Percentiles rank a stretch among this genome's conserved stretches.
Evolutionary conservation across 768 basidiomycete genomes (phyloP).

Genomic region (Nidula microcarpa): DNA sequence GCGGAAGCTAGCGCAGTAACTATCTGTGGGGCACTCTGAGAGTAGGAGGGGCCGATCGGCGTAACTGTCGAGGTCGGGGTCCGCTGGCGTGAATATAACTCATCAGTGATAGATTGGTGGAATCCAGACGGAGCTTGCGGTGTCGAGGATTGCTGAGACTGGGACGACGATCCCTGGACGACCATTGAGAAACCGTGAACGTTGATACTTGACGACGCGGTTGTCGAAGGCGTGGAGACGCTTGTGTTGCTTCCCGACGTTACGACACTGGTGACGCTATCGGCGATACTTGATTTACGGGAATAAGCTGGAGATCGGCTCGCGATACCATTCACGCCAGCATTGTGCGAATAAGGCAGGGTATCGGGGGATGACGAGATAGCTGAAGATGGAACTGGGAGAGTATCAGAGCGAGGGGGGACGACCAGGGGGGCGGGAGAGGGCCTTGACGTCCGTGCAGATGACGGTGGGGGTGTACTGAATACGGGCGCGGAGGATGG

Average conservation of each 20-base stretch:
- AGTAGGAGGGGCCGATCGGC: not conserved
- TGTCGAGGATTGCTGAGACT: not conserved
- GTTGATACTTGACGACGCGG: slow-evolving; percentile 5
- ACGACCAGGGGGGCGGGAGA: slow-evolving; percentile 36
- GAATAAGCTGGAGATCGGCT: slow-evolving; percentile 16
- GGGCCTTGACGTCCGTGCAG: slow-evolving; percentile 23
- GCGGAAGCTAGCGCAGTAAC: slow-evolving; percentile 13
- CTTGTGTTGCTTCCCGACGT: slow-evolving; percentile 17
- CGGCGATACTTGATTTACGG: slow-evolving; percentile 34
- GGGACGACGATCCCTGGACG: not conserved
- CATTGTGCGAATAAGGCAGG: slow-evolving; percentile 16
- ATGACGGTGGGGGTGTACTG: slow-evolving; percentile 18
- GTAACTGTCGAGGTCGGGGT: slow-evolving; percentile 3
- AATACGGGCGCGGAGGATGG: slow-evolving; percentile 14
- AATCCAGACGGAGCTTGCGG: slow-evolving; percentile 15
- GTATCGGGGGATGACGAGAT: slow-evolving; percentile 25
- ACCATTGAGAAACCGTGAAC: slow-evolving; percentile 1
- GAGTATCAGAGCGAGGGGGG: slow-evolving; percentile 31
- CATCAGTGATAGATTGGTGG: slow-evolving; percentile 7
- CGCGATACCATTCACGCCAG: slow-evolving; percentile 1
- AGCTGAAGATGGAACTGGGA: slow-evolving; percentile 25
- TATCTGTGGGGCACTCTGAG: slow-evolving; percentile 10
- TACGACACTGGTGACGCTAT: slow-evolving; percentile 26
- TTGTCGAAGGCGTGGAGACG: slow-evolving; percentile 10
- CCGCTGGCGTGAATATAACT: slow-evolving; percentile 5